These are phyloP conservation scores for Colletotrichum horii DNA, from an alignment of 2,329 filamentous ascomycete genomes.

Conservation along the genomic window DNA sequence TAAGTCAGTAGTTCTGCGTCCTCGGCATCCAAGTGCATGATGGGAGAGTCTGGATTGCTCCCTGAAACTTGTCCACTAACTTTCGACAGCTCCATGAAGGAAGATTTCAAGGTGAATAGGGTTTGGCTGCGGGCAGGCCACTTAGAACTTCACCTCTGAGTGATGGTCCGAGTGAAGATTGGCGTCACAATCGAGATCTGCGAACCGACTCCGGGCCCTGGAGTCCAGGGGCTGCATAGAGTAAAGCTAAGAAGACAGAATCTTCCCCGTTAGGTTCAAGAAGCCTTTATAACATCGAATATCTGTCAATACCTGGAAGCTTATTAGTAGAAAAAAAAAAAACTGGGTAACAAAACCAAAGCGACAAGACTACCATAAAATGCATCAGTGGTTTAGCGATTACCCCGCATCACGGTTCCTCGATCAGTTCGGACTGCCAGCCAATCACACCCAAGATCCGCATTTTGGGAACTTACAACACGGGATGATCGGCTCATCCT, in stretches of 20 bases:
- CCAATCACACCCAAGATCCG: background rate
- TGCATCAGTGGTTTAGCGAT: background rate
- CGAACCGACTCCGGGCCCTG: background rate
- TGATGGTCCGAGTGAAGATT: background rate
- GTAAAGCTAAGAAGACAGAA: background rate
- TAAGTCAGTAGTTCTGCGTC: background rate
- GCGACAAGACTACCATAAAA: background rate
- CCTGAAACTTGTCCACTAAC: background rate
- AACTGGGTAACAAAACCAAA: too few species aligned
- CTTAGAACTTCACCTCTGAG: background rate
- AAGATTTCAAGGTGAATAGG: background rate
- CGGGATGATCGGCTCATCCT: background rate
- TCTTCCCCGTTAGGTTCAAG: background rate
- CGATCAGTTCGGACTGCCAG: background rate
- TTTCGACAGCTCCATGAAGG: background rate
- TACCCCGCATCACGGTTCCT: background rate
- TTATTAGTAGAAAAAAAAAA: too few species aligned
- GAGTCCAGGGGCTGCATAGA: background rate
- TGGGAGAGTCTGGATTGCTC: background rate
- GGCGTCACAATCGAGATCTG: background rate
- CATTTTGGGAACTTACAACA: background rate
- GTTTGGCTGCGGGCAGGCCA: background rate
- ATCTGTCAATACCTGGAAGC: too few species aligned
- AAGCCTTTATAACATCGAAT: background rate
- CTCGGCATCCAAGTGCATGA: background rate